Percentiles rank a stretch among this genome's conserved stretches.
phyloP scores from a whole-genome alignment of 2,329 filamentous ascomycete genomes.

The Pseudogymnoascus sp. region DNA sequence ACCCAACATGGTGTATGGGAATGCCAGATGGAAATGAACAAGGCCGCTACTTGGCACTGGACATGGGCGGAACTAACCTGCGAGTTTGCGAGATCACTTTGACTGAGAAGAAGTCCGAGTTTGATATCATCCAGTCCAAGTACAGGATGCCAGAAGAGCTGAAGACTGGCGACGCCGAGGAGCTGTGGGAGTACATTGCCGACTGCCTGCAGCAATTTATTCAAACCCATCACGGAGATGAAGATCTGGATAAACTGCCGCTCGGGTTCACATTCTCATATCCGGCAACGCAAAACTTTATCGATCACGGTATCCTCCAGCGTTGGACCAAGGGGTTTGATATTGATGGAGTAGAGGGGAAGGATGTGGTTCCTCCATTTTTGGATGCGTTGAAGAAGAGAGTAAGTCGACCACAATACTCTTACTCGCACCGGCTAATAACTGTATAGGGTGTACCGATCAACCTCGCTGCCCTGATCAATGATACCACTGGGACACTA shows the following conservation, averaged over 20 bases:
- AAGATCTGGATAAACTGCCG: slow-evolving; percentile 56
- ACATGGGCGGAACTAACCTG: slow-evolving; percentile 94
- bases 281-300: slow-evolving; percentile 85
- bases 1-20: slow-evolving; percentile 90
- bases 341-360: slow-evolving; percentile 80
- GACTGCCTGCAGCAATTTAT: slow-evolving; percentile 89
- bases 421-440: slow-evolving; percentile 13
- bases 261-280: slow-evolving; percentile 96
- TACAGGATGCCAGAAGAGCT: slow-evolving; percentile 91
- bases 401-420: slow-evolving; percentile 36
- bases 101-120: slow-evolving; percentile 79
- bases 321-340: slow-evolving; percentile 98
- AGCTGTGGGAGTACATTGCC: slow-evolving; percentile 92
- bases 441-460: slow-evolving; percentile 69
- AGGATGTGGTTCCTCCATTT: slow-evolving; percentile 84
- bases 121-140: slow-evolving; percentile 92
- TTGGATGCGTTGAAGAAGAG: slow-evolving; percentile 65
- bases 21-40: slow-evolving; percentile 82
- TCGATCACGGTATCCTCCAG: slow-evolving; percentile 86
- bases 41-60: slow-evolving; percentile 79
- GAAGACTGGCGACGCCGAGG: slow-evolving; percentile 73
- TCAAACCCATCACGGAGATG: slow-evolving; percentile 69
- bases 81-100: slow-evolving; percentile 90
- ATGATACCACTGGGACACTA: slow-evolving; percentile 94
- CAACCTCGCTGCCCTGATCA: slow-evolving; percentile 87